Evolutionary conservation across 108 stramenopile species (phyloP).

Genomic region (Pseudonitzschia delicatissima): DNA sequence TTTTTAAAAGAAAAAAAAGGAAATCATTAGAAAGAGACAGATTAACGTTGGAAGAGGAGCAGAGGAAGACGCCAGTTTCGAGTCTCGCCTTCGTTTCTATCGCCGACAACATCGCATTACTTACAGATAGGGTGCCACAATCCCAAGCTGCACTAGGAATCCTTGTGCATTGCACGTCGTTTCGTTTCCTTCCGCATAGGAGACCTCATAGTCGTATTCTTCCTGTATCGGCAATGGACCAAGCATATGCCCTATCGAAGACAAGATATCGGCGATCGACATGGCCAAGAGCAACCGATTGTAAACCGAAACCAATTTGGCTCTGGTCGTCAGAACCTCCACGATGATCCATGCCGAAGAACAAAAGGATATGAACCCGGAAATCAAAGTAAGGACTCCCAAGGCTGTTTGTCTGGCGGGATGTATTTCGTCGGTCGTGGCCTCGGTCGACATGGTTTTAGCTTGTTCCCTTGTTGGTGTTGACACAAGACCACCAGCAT

Average conservation of each 20-base stretch:
- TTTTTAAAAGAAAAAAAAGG: not conserved
- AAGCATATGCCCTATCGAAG: constrained; percentile 27
- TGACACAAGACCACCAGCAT: no score
- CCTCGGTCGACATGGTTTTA: no score
- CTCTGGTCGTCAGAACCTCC: constrained; percentile 1
- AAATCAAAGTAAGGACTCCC: not conserved
- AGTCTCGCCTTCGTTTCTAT: not conserved
- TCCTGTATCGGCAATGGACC: constrained; percentile 49
- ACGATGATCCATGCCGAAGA: constrained; percentile 8
- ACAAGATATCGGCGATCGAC: constrained; percentile 18
- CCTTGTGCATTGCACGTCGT: constrained; percentile 52
- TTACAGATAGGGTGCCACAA: constrained; percentile 37
- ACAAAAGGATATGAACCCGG: constrained; percentile 5
- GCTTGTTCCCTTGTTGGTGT: no score
- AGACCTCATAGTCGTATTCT: constrained; percentile 17
- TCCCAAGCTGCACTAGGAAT: constrained; percentile 49
- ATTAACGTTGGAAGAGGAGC: not conserved
- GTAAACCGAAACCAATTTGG: not conserved
- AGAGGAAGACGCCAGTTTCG: not conserved
- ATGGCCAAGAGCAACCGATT: constrained; percentile 32
- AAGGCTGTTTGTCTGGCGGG: not conserved
- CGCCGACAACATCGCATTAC: not conserved
- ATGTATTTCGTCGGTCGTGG: no score
- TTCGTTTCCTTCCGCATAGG: constrained; percentile 31
- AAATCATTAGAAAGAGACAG: no score